Evolutionary conservation across 768 basidiomycete genomes (phyloP), one percentile per base, ranked within the genome.

Genomic region (Mycena olivaceomarginata): DNA sequence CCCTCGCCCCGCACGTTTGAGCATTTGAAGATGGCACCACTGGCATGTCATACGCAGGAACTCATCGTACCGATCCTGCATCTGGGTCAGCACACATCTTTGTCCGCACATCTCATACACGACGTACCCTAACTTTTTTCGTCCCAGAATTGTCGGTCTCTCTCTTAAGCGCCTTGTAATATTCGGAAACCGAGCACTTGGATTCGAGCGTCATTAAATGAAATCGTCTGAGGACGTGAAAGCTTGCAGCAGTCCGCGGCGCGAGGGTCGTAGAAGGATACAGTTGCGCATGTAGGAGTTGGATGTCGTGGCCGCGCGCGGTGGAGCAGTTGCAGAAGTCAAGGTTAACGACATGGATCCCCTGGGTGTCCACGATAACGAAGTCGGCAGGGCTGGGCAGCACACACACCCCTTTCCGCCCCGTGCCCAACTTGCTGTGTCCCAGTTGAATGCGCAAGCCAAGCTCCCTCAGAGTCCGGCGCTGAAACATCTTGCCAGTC

Each of bases 281-380:
- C 16, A 82, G 71, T 0, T 79, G 75, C 0, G 76, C 57, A 31
- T 82, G 83, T 0, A 89, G 80, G 0, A 89, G 84, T 59, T 89
- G 87, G 39, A 74, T 46, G 8, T 80, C 39, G 81, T 83, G 46
- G 43, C 11, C 3, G 1, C 3, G 3, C 3, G 3, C 31, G 31
- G 43, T 45, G 11, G 43, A 45, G 69, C 80, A 81, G 56, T 15
- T 31, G 57, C 80, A 81, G 68, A 77, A 81, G 41, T 77, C 72
- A 1, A 81, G 16, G 11, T 20, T 40, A 1, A 81, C 69, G 7
- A 68, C 71, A 45, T 81, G 80, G 4, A 80, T 56, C n/a, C 31
- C 48, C 45, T 74, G 31, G 10, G 13, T 46, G 37, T 72, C 60
- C 18, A 78, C 40, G 16, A 81, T 69, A 13, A 75, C 66, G 22